Percentiles rank a stretch among this genome's conserved stretches.
Conservation (phyloP, 129 eudicot species). For the Cynara cardunculus region DNA sequence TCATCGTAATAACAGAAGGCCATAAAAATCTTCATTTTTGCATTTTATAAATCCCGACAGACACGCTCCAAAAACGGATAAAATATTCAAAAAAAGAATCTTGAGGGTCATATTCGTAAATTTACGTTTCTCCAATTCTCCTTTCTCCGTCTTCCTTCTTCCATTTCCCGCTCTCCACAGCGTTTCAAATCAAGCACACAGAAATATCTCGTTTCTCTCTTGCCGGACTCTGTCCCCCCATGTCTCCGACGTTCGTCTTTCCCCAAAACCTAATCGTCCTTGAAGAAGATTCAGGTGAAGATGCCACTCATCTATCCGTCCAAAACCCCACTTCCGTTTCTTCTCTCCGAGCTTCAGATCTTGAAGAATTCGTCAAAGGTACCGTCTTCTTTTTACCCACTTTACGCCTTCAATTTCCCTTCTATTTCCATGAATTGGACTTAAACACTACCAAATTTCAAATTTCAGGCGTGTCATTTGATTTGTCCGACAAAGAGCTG, state of each 20-base stretch:
- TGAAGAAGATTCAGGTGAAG: conserved; percentile 35
- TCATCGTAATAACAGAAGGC: too few relatives aligned
- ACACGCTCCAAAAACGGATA: background rate
- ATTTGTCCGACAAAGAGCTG: conserved; percentile 81
- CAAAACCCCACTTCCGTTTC: conserved; percentile 46
- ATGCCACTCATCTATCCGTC: conserved; percentile 44
- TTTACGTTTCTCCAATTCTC: background rate
- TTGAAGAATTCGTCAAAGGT: conserved; percentile 96
- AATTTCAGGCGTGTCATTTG: conserved; percentile 62
- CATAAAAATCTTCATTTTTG: too few relatives aligned
- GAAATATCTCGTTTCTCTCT: conserved; percentile 4
- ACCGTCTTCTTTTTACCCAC: background rate
- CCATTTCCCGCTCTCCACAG: conserved; percentile 26
- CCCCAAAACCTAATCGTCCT: conserved; percentile 55
- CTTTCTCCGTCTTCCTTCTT: background rate
- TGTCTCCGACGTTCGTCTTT: conserved; percentile 72
- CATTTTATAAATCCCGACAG: too few relatives aligned
- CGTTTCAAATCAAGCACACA: conserved; percentile 11
- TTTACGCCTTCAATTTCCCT: background rate
- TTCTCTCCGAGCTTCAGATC: conserved; percentile 61
- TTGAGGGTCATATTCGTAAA: background rate
- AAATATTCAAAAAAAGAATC: background rate
- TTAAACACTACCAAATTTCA: background rate
- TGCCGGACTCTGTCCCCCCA: conserved; percentile 1
- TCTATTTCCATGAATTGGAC: background rate